Evolutionary conservation across 805 yeast genomes (phyloP).

Genomic region (Spathaspora gorwiae): DNA sequence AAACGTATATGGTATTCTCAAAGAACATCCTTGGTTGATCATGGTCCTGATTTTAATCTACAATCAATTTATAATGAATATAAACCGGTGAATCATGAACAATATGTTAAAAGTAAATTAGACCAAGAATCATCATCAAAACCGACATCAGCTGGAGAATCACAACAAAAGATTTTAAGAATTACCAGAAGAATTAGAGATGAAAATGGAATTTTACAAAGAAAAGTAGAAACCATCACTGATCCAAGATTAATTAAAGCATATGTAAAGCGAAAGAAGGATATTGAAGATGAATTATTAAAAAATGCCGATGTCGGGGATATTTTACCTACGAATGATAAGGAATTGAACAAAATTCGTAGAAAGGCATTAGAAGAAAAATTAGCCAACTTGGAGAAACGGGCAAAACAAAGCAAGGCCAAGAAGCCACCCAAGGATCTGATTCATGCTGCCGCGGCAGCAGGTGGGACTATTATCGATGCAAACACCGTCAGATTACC

Average conservation of each 20-base stretch:
- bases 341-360: slow-evolving; percentile 73
- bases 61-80: slow-evolving; percentile 35
- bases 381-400: slow-evolving; percentile 75
- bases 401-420: slow-evolving; percentile 37
- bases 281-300: slow-evolving; percentile 50
- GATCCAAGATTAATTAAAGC: slow-evolving; percentile 88
- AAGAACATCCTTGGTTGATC: slow-evolving; percentile 48
- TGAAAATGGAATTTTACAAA: slow-evolving; percentile 78
- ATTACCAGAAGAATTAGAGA: slow-evolving; percentile 81
- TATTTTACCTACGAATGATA: slow-evolving; percentile 73
- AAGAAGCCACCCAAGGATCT: slow-evolving; percentile 31
- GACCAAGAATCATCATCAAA: slow-evolving; percentile 31
- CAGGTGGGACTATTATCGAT: slow-evolving; percentile 39
- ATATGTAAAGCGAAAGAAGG: slow-evolving; percentile 68
- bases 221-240: slow-evolving; percentile 69
- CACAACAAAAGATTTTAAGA: slow-evolving; percentile 26
- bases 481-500: slow-evolving; percentile 42
- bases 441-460: slow-evolving; percentile 37
- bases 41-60: slow-evolving; percentile 35
- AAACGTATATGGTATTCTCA: slow-evolving; percentile 87
- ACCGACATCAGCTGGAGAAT: slow-evolving; percentile 9
- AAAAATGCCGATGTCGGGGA: slow-evolving; percentile 67
- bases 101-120: slow-evolving; percentile 28
- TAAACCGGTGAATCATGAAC: slow-evolving; percentile 29
- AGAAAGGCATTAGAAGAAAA: slow-evolving; percentile 76